phyloP scores from a whole-genome alignment of 139 green algal species.

The Chlorella sp. region DNA sequence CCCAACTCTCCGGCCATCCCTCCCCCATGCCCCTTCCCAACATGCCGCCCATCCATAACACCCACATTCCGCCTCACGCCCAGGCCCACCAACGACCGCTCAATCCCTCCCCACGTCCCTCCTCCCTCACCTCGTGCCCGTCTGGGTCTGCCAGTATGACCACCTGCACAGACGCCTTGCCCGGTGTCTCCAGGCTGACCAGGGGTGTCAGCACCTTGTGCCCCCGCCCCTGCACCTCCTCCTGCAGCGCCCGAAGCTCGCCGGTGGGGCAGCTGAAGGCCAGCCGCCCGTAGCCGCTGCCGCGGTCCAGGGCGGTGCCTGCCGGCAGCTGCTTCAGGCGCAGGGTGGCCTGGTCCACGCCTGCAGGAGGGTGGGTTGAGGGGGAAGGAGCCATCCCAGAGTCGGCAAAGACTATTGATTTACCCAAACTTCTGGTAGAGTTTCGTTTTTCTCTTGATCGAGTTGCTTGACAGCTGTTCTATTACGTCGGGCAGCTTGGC shows the following conservation, averaged over 20 bases:
- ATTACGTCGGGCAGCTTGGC: too few species aligned
- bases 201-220: constrained; percentile 56
- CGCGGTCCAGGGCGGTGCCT: constrained; percentile 36
- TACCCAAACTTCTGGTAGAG: too few species aligned
- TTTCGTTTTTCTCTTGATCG: too few species aligned
- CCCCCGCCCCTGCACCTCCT: constrained; percentile 15
- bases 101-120: not conserved
- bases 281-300: constrained; percentile 54
- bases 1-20: too few species aligned
- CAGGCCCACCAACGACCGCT: not conserved
- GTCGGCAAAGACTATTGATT: too few species aligned
- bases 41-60: too few species aligned
- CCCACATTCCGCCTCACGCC: too few species aligned
- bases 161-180: constrained; percentile 66
- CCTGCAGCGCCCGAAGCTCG: constrained; percentile 54
- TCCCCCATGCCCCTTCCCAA: too few species aligned
- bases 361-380: not conserved
- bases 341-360: constrained; percentile 40
- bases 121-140: constrained; percentile 56
- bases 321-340: constrained; percentile 47
- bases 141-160: constrained; percentile 69
- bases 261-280: constrained; percentile 57
- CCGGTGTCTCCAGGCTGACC: constrained; percentile 62
- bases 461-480: too few species aligned
- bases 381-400: not conserved